These are phyloP conservation scores for Globisporangium solare DNA, from an alignment of 352 stramenopile genomes.

Conservation along the genomic window DNA sequence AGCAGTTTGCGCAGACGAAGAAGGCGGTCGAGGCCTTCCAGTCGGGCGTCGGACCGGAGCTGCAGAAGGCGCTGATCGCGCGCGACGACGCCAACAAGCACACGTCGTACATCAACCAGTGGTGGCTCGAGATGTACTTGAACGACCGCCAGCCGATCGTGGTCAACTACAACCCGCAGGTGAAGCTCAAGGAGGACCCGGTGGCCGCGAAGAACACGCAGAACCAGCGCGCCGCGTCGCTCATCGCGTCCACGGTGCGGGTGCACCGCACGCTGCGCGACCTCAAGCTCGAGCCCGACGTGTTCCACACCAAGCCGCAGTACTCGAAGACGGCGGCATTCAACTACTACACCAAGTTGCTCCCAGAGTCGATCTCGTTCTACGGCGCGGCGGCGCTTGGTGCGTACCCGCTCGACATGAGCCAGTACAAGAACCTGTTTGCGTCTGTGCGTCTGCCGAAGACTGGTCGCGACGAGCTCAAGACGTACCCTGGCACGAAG, in stretches of 20 bases:
- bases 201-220: constrained; percentile 81
- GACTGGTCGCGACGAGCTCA: constrained; percentile 61
- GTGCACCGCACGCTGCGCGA: constrained; percentile 82
- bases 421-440: constrained; percentile 90
- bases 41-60: constrained; percentile 42
- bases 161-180: constrained; percentile 91
- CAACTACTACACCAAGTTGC: constrained; percentile 73
- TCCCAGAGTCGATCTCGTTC: constrained; percentile 84
- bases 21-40: constrained; percentile 60
- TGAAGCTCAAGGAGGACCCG: constrained; percentile 85
- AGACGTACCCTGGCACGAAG: constrained; percentile 49
- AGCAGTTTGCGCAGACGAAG: constrained; percentile 50
- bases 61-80: constrained; percentile 73
- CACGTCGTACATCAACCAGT: constrained; percentile 91
- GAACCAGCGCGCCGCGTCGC: constrained; percentile 73
- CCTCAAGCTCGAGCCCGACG: constrained; percentile 75
- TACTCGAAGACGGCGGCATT: constrained; percentile 75
- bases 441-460: constrained; percentile 70
- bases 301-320: constrained; percentile 88
- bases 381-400: constrained; percentile 82
- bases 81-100: constrained; percentile 77
- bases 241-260: constrained; percentile 83
- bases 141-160: constrained; percentile 78
- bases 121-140: constrained; percentile 93
- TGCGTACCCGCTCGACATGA: constrained; percentile 90